Percentiles rank a stretch among this genome's conserved stretches.
Evolutionary conservation across 2,329 filamentous ascomycete species (phyloP).

Genomic region (Pseudogymnoascus pannorum): DNA sequence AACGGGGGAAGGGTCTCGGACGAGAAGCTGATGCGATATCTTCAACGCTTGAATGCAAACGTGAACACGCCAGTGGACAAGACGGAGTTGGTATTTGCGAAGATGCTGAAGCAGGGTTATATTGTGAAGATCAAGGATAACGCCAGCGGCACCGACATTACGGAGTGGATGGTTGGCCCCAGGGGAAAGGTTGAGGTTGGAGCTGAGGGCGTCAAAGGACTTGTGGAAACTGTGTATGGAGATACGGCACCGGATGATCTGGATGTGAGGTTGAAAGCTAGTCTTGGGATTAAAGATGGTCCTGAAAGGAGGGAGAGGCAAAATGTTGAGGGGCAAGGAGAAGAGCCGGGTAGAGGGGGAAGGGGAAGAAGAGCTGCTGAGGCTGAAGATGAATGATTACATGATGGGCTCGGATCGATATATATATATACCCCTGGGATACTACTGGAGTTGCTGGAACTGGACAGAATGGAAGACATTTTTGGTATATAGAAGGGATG

Average conservation of each 20-base stretch:
- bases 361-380: constrained; percentile 16
- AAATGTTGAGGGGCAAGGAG: constrained; percentile 17
- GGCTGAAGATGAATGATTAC: constrained; percentile 13
- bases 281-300: constrained; percentile 44
- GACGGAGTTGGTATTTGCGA: constrained; percentile 66
- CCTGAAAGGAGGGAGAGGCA: constrained; percentile 14
- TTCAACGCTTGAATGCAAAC: constrained; percentile 68
- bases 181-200: constrained; percentile 81
- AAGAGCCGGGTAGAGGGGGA: constrained; percentile 21
- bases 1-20: constrained; percentile 69
- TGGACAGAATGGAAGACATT: background rate
- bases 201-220: constrained; percentile 61
- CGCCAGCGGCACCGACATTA: constrained; percentile 62
- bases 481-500: background rate
- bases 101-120: constrained; percentile 77
- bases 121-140: constrained; percentile 67
- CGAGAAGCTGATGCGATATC: constrained; percentile 67
- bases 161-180: constrained; percentile 79
- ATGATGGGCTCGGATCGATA: background rate
- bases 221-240: constrained; percentile 58
- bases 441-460: background rate
- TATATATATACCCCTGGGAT: constrained; percentile 3
- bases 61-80: constrained; percentile 64
- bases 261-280: constrained; percentile 53
- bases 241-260: constrained; percentile 43